Conservation (phyloP, 2,329 filamentous ascomycete genomes). For the Diaporthe ampelina region DNA sequence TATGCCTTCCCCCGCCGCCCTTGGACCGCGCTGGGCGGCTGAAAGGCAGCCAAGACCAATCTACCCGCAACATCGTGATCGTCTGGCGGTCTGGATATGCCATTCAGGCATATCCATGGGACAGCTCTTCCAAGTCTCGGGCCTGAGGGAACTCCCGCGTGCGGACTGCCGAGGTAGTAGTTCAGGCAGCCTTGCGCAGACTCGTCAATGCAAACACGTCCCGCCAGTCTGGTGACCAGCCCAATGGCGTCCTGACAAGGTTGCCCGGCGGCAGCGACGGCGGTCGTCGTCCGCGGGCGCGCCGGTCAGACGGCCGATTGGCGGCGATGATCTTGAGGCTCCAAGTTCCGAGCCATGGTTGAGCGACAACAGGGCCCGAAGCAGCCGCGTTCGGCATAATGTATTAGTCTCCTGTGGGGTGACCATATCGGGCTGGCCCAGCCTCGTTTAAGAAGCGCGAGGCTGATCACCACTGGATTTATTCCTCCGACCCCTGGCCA, state of each 20-base stretch:
- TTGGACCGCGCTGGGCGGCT: conserved; percentile 8
- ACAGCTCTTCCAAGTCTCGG: neutral
- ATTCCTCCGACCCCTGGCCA: conserved; percentile 17
- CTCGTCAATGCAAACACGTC: neutral
- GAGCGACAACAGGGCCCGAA: neutral
- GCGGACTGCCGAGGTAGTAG: conserved; percentile 10
- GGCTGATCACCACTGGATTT: conserved; percentile 26
- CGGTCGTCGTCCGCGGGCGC: neutral
- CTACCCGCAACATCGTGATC: conserved; percentile 18
- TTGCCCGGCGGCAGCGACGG: conserved; percentile 11
- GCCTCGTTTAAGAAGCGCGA: conserved; percentile 19
- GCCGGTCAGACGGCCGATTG: conserved; percentile 11
- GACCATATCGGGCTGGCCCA: conserved; percentile 4
- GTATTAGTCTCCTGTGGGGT: conserved; percentile 12
- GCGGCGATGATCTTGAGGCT: conserved; percentile 1
- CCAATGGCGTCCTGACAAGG: neutral
- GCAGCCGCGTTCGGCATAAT: conserved; percentile 18
- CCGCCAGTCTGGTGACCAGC: conserved; percentile 17
- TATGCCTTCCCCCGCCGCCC: conserved; percentile 9
- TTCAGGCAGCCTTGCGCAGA: neutral
- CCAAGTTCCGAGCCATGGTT: conserved; percentile 3
- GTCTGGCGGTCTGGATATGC: conserved; percentile 1
- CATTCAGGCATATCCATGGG: conserved; percentile 27
- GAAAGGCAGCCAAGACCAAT: conserved; percentile 17
- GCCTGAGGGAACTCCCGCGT: conserved; percentile 20